These are phyloP conservation scores for Dactylorhiza incarnata DNA, from an alignment of 106 monocot species.

Conservation along the genomic window DNA sequence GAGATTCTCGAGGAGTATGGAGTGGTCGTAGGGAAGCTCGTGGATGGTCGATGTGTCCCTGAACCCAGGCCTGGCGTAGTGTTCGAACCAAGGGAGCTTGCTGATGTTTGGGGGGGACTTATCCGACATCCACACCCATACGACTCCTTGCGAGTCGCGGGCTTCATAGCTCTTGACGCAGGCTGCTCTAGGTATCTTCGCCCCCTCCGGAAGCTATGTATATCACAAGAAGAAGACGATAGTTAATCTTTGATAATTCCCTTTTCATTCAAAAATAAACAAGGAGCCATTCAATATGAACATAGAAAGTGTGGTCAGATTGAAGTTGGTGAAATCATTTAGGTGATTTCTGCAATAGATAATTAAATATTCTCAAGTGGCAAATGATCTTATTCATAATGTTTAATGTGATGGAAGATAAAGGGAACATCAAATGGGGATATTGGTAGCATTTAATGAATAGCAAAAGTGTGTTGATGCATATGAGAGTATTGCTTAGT, in stretches of 20 bases:
- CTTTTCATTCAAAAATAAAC: neutral
- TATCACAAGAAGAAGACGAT: neutral
- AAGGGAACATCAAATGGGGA: neutral
- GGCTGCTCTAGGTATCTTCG: conserved; percentile 68
- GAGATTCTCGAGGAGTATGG: conserved; percentile 90
- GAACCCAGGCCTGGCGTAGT: conserved; percentile 69
- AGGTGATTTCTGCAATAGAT: no score
- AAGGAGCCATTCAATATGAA: neutral
- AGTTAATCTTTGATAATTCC: neutral
- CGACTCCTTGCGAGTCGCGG: conserved; percentile 73
- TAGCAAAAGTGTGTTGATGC: neutral
- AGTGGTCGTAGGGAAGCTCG: conserved; percentile 97
- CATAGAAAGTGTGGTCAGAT: neutral
- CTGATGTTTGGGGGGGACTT: conserved; percentile 29
- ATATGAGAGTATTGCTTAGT: no score
- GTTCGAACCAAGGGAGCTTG: conserved; percentile 82
- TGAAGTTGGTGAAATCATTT: neutral
- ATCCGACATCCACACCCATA: conserved; percentile 97
- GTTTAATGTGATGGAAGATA: neutral
- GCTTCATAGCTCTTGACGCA: conserved; percentile 57
- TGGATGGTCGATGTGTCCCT: conserved; percentile 69
- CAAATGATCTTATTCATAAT: neutral
- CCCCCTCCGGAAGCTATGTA: conserved; percentile 64
- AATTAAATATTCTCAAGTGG: no score
- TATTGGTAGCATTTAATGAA: neutral